Evolutionary conservation across 257 asterid genomes (phyloP).

Genomic region (Solanum sparsipilum): DNA sequence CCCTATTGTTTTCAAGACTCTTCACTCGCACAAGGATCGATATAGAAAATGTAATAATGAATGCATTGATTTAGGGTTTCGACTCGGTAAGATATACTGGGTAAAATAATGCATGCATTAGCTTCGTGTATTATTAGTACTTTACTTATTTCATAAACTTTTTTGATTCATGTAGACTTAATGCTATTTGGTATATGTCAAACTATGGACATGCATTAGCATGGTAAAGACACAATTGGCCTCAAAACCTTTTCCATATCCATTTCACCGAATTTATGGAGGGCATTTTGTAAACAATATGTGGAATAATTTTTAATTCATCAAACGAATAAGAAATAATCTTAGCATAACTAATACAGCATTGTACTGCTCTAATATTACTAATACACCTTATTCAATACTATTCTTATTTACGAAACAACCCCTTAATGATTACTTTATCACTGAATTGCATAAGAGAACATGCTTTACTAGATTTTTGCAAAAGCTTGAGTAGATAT

Average conservation of each 20-base stretch:
- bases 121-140: background rate
- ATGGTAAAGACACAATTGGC: background rate
- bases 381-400: background rate
- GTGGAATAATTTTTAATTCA: too few relatives aligned
- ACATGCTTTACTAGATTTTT: background rate
- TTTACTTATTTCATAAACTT: background rate
- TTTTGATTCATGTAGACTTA: background rate
- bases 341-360: background rate
- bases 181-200: background rate
- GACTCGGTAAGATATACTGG: background rate
- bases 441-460: background rate
- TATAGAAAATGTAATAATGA: background rate
- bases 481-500: background rate
- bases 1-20: background rate
- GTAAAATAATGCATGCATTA: background rate
- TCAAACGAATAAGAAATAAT: too few relatives aligned
- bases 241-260: background rate
- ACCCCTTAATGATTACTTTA: background rate
- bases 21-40: background rate
- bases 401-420: background rate
- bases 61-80: background rate
- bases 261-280: background rate
- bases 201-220: background rate
- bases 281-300: background rate
- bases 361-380: background rate